Evolutionary conservation across 2,329 filamentous ascomycete genomes (phyloP), one percentile per base, ranked within the genome.

Genomic region (Didymella exigua): DNA sequence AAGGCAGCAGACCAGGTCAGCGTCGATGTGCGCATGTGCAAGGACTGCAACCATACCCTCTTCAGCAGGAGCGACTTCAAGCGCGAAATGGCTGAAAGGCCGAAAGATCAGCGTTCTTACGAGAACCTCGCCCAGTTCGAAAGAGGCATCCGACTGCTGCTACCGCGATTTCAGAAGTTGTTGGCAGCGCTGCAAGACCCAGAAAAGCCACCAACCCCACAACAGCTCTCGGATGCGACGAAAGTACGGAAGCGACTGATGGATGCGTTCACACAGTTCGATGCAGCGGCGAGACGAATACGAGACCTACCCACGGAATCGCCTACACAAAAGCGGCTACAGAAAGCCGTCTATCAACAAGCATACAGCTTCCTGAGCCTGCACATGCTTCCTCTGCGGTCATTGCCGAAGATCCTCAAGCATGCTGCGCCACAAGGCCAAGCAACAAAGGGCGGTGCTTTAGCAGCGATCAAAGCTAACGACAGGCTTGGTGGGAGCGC

Each of bases 221-320:
- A 85, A 5, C 90, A 96, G 70, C 86, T 96, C 38, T 84, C 90
- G 48, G 92, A 96, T 65, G 93, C 93, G 0, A 88, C 89, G 38
- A 96, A 95, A 75, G 89, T 96, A 10, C 88, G 93, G n/a, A 96
- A 91, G 73, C 84, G 92, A 19, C 81, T 97, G 1, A 93, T 91
- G 54, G 93, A 96, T 66, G 89, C 91, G 8, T 96, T 97, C 68
- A 84, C 87, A 10, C 93, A 96, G 67, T 96, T 96, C 72, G 90
- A 96, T 65, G 79, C 85, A 3, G 91, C 91, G 0, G 91, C 92
- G 3, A 87, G 89, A 60, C 85, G 92, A 3, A 86, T 97, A 52
- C 86, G 92, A 26, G 90, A 96, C 67, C 78, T 96, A 42, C 87
- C 87, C 14, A 89, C 89, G 0, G 78, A 86, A 4, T 93, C 85